Conservation (phyloP, 2,329 filamentous ascomycete genomes). For the Paraphoma sp. region DNA sequence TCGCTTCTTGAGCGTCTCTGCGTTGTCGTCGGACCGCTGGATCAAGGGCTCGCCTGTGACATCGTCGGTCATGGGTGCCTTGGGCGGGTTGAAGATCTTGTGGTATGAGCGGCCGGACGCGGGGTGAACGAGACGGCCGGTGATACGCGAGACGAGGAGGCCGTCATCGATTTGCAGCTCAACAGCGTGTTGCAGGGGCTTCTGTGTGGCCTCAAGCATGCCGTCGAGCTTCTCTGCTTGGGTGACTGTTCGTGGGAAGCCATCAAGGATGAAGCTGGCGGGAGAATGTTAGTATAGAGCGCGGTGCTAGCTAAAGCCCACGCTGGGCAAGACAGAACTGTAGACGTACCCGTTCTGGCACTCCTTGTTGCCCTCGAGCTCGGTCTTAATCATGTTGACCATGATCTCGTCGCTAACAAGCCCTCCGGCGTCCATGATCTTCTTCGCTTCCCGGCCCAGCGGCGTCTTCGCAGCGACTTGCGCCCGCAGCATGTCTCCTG, state of each 20-base stretch:
- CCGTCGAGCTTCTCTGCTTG: slow-evolving; percentile 93
- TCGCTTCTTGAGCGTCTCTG: slow-evolving; percentile 93
- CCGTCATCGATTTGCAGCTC: slow-evolving; percentile 97
- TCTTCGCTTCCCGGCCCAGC: slow-evolving; percentile 95
- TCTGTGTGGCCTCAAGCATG: slow-evolving; percentile 81
- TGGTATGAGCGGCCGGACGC: slow-evolving; percentile 97
- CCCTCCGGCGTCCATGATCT: slow-evolving; percentile 99
- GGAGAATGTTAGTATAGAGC: neutral
- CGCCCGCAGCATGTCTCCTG: slow-evolving; percentile 97
- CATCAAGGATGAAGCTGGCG: slow-evolving; percentile 93
- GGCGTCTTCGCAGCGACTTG: slow-evolving; percentile 98
- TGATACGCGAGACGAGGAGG: slow-evolving; percentile 93
- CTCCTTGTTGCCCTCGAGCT: slow-evolving; percentile 91
- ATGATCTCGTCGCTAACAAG: slow-evolving; percentile 99
- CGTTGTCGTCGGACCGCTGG: slow-evolving; percentile 97
- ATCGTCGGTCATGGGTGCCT: slow-evolving; percentile 93
- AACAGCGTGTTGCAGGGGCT: slow-evolving; percentile 91
- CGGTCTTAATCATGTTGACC: slow-evolving; percentile 99
- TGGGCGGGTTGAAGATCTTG: slow-evolving; percentile 98
- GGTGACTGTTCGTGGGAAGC: slow-evolving; percentile 94
- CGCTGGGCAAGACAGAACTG: neutral
- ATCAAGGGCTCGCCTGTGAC: slow-evolving; percentile 95
- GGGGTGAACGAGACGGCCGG: slow-evolving; percentile 92
- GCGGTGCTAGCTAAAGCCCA: neutral
- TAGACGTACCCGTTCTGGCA: slow-evolving; percentile 86